phyloP scores from a whole-genome alignment of 2,329 filamentous ascomycete genomes.

The Curvularia sp. region DNA sequence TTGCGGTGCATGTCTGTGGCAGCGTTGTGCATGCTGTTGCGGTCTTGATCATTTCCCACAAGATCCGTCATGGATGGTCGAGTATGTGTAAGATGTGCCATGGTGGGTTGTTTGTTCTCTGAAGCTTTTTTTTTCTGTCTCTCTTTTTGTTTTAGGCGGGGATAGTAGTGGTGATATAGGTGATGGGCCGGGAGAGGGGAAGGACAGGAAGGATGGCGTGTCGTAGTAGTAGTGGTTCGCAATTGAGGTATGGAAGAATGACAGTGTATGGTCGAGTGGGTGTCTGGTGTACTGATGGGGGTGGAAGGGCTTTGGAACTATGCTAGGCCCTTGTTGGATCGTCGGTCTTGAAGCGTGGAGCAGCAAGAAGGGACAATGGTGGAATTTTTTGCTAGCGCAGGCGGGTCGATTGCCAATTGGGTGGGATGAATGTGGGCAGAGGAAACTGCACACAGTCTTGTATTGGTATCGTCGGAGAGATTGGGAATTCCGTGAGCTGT shows the following conservation, averaged over 20 bases:
- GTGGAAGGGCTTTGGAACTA: slow-evolving; percentile 46
- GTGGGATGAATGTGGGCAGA: slow-evolving; percentile 43
- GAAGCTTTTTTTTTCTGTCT: not conserved
- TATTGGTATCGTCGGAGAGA: slow-evolving; percentile 54
- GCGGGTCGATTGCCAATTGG: slow-evolving; percentile 44
- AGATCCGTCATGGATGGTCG: slow-evolving; percentile 37
- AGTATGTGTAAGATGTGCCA: slow-evolving; percentile 39
- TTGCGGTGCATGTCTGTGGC: slow-evolving; percentile 31
- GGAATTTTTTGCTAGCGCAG: slow-evolving; percentile 38
- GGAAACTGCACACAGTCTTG: slow-evolving; percentile 46
- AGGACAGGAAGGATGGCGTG: slow-evolving; percentile 4
- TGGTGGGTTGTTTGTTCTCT: slow-evolving; percentile 22
- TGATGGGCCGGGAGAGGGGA: slow-evolving; percentile 6
- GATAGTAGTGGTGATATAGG: slow-evolving; percentile 7
- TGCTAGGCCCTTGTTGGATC: slow-evolving; percentile 42
- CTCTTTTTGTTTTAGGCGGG: not conserved
- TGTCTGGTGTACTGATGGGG: slow-evolving; percentile 44
- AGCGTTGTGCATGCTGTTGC: slow-evolving; percentile 37
- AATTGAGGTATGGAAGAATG: slow-evolving; percentile 16
- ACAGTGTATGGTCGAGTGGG: slow-evolving; percentile 37
- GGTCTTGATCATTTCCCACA: slow-evolving; percentile 44
- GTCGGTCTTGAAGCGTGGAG: slow-evolving; percentile 47
- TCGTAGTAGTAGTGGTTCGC: slow-evolving; percentile 8
- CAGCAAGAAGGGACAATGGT: slow-evolving; percentile 44
- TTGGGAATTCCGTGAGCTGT: slow-evolving; percentile 77